Percentiles rank a stretch among this genome's conserved stretches.
These are phyloP conservation scores for Naematelia encephala DNA, from an alignment of 768 basidiomycete species.

Conservation along the genomic window DNA sequence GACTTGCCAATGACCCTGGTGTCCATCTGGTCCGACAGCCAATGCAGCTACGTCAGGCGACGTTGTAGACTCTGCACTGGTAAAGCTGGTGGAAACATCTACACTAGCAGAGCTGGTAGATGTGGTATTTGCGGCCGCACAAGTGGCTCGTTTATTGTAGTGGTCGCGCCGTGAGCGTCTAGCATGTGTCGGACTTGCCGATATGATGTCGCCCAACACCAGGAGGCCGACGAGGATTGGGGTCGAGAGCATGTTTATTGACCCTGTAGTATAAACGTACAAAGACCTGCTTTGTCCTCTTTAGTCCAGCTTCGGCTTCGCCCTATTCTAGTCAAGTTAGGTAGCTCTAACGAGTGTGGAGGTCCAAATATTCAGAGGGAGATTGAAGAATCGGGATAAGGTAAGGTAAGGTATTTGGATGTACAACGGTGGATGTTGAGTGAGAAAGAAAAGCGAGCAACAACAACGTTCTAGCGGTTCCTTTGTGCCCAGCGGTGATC, in stretches of 20 bases:
- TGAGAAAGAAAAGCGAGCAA: too few species aligned
- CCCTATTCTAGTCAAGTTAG: background rate
- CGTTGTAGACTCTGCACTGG: background rate
- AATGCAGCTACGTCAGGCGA: background rate
- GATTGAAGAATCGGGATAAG: too few species aligned
- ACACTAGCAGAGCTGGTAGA: background rate
- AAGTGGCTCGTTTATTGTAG: background rate
- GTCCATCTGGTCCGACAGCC: background rate
- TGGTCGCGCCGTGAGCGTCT: background rate
- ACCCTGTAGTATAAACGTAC: background rate
- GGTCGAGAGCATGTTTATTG: background rate
- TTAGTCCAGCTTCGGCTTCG: background rate
- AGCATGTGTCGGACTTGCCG: background rate
- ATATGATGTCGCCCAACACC: background rate
- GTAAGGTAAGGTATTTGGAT: too few species aligned
- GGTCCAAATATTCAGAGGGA: too few species aligned
- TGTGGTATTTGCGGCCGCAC: background rate
- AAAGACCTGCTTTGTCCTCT: background rate
- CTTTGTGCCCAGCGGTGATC: too few species aligned
- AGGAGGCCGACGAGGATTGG: background rate
- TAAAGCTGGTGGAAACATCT: background rate
- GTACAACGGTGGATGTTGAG: too few species aligned
- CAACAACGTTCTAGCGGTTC: too few species aligned
- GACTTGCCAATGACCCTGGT: conserved; percentile 4
- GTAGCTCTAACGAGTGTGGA: background rate